phyloP scores from a whole-genome alignment of 2,329 filamentous ascomycete species.

The Chaetomiaceae sp. region DNA sequence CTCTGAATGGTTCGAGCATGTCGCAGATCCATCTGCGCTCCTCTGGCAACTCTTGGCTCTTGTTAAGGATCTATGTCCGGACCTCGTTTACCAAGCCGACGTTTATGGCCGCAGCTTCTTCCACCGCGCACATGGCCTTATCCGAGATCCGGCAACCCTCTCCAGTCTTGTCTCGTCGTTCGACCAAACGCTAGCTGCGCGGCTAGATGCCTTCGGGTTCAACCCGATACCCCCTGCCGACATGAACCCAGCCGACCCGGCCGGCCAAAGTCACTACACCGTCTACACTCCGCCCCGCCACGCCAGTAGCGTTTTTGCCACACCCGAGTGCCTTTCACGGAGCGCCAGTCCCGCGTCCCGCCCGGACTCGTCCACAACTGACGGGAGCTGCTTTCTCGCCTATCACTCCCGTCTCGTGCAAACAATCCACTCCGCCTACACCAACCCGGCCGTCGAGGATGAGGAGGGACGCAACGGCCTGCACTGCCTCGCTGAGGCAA shows the following conservation, averaged over 20 bases:
- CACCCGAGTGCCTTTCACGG: constrained; percentile 19
- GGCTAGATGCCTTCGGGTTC: constrained; percentile 47
- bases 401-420: constrained; percentile 35
- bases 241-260: constrained; percentile 19
- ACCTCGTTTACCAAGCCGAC: constrained; percentile 38
- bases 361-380: constrained; percentile 18
- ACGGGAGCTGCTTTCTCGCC: constrained; percentile 27
- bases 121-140: constrained; percentile 37
- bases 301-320: constrained; percentile 5
- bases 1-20: constrained; percentile 31
- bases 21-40: constrained; percentile 24
- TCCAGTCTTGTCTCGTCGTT: constrained; percentile 34
- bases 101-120: constrained; percentile 50
- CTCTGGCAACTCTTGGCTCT: constrained; percentile 28
- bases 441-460: constrained; percentile 36
- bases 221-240: constrained; percentile 28
- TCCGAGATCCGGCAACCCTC: constrained; percentile 29
- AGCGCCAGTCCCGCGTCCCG: constrained; percentile 17
- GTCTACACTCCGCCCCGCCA: constrained; percentile 23
- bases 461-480: constrained; percentile 49
- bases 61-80: constrained; percentile 25
- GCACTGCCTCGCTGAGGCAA: constrained; percentile 52
- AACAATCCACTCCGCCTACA: constrained; percentile 33
- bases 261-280: constrained; percentile 22
- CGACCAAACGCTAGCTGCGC: constrained; percentile 30